These are phyloP conservation scores for Kwoniella europaea DNA, from an alignment of 768 basidiomycete genomes.

Conservation along the genomic window DNA sequence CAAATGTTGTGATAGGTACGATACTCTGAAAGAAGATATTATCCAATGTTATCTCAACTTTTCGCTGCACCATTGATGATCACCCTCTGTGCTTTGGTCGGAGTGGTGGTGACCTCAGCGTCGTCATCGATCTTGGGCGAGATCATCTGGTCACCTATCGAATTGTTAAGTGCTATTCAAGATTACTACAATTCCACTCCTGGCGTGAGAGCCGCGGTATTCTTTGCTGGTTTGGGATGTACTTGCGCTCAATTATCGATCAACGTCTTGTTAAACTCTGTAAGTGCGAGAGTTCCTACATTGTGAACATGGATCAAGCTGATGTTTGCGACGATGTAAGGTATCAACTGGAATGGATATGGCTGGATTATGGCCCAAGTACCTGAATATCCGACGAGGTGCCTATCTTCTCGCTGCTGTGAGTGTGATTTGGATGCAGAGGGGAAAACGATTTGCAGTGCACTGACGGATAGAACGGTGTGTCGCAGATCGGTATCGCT, in stretches of 20 bases:
- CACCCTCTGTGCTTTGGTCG: constrained; percentile 32
- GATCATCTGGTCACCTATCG: constrained; percentile 29
- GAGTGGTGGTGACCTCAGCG: constrained; percentile 40
- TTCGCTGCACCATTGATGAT: constrained; percentile 40
- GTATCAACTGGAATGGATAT: constrained; percentile 31
- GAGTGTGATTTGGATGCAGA: not conserved
- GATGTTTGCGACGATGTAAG: not conserved
- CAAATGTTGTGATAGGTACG: constrained; percentile 8
- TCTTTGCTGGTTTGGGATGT: constrained; percentile 27
- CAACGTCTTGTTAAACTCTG: constrained; percentile 27
- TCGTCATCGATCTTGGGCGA: constrained; percentile 27
- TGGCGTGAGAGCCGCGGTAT: constrained; percentile 42
- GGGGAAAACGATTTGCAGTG: too few relatives aligned
- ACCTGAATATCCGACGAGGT: constrained; percentile 35
- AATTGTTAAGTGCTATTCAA: constrained; percentile 34
- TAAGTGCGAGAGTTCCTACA: not conserved
- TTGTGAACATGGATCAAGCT: too few relatives aligned
- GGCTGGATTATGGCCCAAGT: constrained; percentile 28
- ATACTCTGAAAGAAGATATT: constrained; percentile 25
- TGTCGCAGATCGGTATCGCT: constrained; percentile 37
- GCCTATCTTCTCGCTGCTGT: constrained; percentile 35
- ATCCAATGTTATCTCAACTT: constrained; percentile 21
- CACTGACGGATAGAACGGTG: too few relatives aligned
- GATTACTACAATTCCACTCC: constrained; percentile 30
- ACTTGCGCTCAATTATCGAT: constrained; percentile 23